Conservation (phyloP, 352 stramenopile species). For the Pythium biforme region DNA sequence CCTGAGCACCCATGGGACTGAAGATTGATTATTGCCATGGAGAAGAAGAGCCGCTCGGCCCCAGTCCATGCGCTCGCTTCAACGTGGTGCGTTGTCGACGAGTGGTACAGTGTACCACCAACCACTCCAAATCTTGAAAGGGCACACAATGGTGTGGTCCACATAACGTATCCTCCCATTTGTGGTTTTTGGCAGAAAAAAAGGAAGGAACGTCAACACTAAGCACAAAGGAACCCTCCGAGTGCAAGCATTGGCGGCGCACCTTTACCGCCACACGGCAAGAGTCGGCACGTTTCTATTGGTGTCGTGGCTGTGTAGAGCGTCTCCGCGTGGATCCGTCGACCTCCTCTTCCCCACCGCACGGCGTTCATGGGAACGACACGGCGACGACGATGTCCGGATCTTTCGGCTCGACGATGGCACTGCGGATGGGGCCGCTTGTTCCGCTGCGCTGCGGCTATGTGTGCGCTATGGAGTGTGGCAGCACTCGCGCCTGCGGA, state of each 20-base stretch:
- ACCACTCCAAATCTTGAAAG: conserved; percentile 13
- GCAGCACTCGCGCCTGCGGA: neutral
- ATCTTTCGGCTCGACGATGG: neutral
- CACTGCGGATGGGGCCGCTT: neutral
- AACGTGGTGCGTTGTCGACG: neutral
- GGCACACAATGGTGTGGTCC: conserved; percentile 18
- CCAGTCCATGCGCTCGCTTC: conserved; percentile 11
- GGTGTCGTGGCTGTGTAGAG: too few relatives aligned
- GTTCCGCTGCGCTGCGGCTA: neutral
- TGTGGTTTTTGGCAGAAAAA: neutral
- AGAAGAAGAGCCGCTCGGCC: too few relatives aligned
- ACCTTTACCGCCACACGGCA: too few relatives aligned
- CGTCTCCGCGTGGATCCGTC: neutral
- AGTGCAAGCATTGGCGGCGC: too few relatives aligned
- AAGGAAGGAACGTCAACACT: neutral
- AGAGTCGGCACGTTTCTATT: too few relatives aligned
- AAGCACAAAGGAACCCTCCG: neutral
- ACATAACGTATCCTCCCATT: conserved; percentile 20
- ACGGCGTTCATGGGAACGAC: neutral
- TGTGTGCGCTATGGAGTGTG: neutral
- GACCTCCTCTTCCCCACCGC: neutral
- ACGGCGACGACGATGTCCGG: neutral
- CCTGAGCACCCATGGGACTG: neutral
- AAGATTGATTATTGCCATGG: too few relatives aligned
- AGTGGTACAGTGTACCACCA: conserved; percentile 27